Evolutionary conservation across 2,329 filamentous ascomycete species (phyloP), one percentile per base, ranked within the genome.

Genomic region (Penicillium sp.): DNA sequence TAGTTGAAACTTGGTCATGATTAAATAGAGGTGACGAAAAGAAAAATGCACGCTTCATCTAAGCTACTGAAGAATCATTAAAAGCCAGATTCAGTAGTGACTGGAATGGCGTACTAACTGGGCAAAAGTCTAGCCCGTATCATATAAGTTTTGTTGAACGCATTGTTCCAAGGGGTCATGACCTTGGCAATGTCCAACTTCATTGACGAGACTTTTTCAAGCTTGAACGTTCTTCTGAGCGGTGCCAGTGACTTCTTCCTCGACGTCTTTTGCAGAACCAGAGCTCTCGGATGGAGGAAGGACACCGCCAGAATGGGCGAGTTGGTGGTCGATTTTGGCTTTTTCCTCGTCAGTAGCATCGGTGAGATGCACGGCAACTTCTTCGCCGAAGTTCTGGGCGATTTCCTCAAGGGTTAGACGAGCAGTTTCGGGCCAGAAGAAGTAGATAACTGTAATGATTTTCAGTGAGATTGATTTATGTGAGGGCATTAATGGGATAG

Each of bases 301-400:
- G 16, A 21, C 26, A 33, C 42, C 42, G 16, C 21, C 34, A 14
- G 54, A 45, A 14, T 54, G 24, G 33, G 16, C 45, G 19, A 61
- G 28, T 26, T 56, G 48, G 9, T 45, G 48, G 26, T 68, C 64
- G 14, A 69, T 48, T 16, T 55, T 63, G 36, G 59, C 61, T 21
- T 67, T 69, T 55, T 75, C 70, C 36, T 74, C 72, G 13, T 77
- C 77, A 0, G 73, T 75, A 0, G 75, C 72, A 58, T 78, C 75
- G 3, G 74, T 78, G 6, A 79, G 62, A 40, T 78, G 69, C 3
- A 81, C 75, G 0, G 78, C 78, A 6, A 81, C 77, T 21, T 82
- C 78, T 46, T 83, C 80, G 6, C 79, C 80, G 50, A 82, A 80
- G 47, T 74, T 75, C 50, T 72, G 65, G 13, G 70, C 74, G 21